Evolutionary conservation across 352 stramenopile genomes (phyloP), one percentile per base, ranked within the genome.

Genomic region (Phytopythium aichiense): DNA sequence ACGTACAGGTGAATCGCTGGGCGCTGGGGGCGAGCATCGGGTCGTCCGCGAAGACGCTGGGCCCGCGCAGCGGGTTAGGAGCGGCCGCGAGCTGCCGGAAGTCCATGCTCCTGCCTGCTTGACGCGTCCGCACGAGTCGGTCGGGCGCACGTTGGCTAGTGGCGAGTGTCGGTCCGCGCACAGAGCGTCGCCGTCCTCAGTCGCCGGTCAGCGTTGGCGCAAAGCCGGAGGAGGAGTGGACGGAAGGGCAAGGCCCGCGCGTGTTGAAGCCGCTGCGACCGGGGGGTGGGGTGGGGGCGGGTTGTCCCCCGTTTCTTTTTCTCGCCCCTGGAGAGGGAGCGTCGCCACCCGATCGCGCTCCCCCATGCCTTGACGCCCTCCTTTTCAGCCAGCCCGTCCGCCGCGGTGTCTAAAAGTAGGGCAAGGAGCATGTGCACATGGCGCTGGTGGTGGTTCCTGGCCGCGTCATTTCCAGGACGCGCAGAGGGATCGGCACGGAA

Each of bases 1-100:
- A 85, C 82, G 56, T 81, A 92, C 83, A 90, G 0, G 79, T 78
- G 63, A 90, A 90, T 61, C 80, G 80, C 58, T 90, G 78, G 18
- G 71, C 67, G 46, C 68, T 69, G n/a, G 72, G 73, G 50, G 88
- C 82, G 38, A 71, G 69, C 38, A 72, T 54, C 11, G 64, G 63
- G 48, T 76, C 71, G 40, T 52, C 51, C 30, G 64, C 65, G 42
- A 69, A 72, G 7, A 57, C 64, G 46, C 56, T 60, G 37, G 65
- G 23, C n/a, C 59, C 54, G 15, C 65, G 63, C 35, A 77, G 52
- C 35, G 67, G 45, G 22, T 61, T 59, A 31, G 63, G 63, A 48
- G 58, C 57, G 16, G 56, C 50, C 20, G 62, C 66, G 30, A 67
- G 62, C 37, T 70, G 70, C 22, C 73, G 73, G 35, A 28, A 25